Base-by-base conservation (phyloP, 768 basidiomycete species). In the Mycena olivaceomarginata region DNA sequence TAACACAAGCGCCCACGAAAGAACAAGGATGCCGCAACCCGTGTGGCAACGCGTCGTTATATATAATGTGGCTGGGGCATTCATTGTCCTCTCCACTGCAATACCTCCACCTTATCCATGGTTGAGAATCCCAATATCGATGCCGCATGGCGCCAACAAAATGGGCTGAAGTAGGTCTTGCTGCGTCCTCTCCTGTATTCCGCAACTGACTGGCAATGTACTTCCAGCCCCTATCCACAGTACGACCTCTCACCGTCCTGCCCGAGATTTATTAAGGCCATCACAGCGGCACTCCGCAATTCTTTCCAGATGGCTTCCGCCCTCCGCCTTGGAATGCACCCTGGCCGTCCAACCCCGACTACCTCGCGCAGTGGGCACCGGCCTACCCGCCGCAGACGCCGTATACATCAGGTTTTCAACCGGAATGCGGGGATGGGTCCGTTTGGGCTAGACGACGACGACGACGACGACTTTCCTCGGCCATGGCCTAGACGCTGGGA, bases 1-100 rank as follows among this genome's bases (percentile, higher is more conserved):
- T n/a, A 18, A 63, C 62, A 63, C 62, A 63, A 22, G 62, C 62
- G 62, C n/a, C n/a, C 62, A 63, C 62, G 43, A n/a, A n/a, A n/a
- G n/a, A n/a, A n/a, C n/a, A n/a, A n/a, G n/a, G n/a, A n/a, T n/a
- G 12, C 9, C 37, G 37, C 31, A 60, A 60, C 31, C 59, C 4
- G 11, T 60, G 16, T 60, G 16, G 59, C 31, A 60, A 37, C 59
- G 59, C 31, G 59, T 2, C 16, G 18, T 48, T 39, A 0, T 15
- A 60, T 31, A 31, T 31, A 2, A 31, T 31, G 31, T 31, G 31
- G 31, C 31, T 31, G 59, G 25, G 59, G 18, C 4, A 48, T 48
- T 39, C 8, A 25, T 12, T n/a, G 31, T 56, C 4, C 8, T 22
- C 9, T 16, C 10, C 40, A 16, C 25, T 25, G 25, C 31, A 31